Conservation (phyloP, 73 alveolate genomes). For the Paramecium biaurelia region DNA sequence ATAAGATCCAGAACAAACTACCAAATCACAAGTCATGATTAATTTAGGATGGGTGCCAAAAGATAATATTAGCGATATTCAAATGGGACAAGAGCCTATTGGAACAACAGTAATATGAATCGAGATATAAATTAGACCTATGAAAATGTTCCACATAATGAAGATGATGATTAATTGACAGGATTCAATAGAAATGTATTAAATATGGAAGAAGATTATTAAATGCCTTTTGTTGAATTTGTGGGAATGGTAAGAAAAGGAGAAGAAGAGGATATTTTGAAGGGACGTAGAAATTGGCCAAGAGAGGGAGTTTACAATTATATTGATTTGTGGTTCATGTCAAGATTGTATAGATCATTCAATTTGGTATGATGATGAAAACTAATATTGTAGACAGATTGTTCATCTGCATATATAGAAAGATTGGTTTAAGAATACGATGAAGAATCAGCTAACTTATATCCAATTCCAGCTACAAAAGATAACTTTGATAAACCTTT, state of each 20-base stretch:
- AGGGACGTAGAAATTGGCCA: conserved; percentile 59
- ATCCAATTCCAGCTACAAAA: conserved; percentile 67
- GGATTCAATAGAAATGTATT: conserved; percentile 56
- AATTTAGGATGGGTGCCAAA: conserved; percentile 67
- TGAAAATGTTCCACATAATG: conserved; percentile 16
- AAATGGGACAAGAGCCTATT: conserved; percentile 53
- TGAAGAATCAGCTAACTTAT: conserved; percentile 59
- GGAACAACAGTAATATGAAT: conserved; percentile 41
- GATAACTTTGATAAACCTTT: conserved; percentile 61
- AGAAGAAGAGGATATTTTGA: conserved; percentile 38
- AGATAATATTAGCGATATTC: conserved; percentile 50
- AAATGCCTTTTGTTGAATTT: conserved; percentile 56
- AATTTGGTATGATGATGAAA: conserved; percentile 44
- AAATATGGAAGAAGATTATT: conserved; percentile 50
- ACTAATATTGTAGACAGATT: background rate
- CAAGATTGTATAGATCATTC: conserved; percentile 59
- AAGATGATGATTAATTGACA: conserved; percentile 19
- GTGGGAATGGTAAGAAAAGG: conserved; percentile 65
- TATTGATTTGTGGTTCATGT: conserved; percentile 60
- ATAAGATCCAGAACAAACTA: conserved; percentile 1
- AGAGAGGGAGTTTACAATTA: conserved; percentile 61
- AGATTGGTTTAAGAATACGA: conserved; percentile 59
- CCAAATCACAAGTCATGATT: conserved; percentile 49
- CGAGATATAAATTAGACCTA: background rate
- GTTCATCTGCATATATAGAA: conserved; percentile 57